Conservation (phyloP, 306 rosid species). For the Urtica urens region DNA sequence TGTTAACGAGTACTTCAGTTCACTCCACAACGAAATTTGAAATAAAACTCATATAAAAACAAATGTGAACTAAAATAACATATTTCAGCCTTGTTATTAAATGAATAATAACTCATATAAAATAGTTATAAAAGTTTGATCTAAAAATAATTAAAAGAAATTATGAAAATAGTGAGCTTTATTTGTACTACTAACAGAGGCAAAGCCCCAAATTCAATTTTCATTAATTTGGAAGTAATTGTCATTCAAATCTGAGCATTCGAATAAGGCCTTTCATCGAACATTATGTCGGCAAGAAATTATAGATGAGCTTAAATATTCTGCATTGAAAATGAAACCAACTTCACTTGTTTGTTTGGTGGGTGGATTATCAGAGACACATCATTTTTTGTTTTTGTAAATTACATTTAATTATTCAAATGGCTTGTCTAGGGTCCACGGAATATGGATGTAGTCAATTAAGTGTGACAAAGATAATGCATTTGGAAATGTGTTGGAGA, state of each 20-base stretch:
- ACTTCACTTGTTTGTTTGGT: conserved; percentile 5
- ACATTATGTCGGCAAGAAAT: conserved; percentile 6
- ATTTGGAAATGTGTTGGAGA: conserved; percentile 4
- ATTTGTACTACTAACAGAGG: not conserved
- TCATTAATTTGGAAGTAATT: not conserved
- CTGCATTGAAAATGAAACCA: conserved; percentile 1
- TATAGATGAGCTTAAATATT: not conserved
- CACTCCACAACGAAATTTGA: too few species aligned
- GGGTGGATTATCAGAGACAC: conserved; percentile 14
- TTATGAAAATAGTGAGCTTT: too few species aligned
- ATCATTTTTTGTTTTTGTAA: too few species aligned
- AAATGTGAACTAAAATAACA: too few species aligned
- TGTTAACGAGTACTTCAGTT: too few species aligned
- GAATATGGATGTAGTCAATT: not conserved
- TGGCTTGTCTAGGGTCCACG: conserved; percentile 10
- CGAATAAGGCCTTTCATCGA: conserved; percentile 10
- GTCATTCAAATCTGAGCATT: conserved; percentile 7
- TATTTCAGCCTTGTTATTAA: too few species aligned
- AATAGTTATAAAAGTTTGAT: too few species aligned
- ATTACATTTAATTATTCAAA: not conserved
- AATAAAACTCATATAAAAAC: too few species aligned
- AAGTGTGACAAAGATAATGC: conserved; percentile 6
- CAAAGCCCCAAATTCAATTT: not conserved
- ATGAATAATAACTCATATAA: too few species aligned
- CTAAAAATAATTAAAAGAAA: too few species aligned